Evolutionary conservation across 2,329 filamentous ascomycete genomes (phyloP).

Genomic region (Phoma sp.): DNA sequence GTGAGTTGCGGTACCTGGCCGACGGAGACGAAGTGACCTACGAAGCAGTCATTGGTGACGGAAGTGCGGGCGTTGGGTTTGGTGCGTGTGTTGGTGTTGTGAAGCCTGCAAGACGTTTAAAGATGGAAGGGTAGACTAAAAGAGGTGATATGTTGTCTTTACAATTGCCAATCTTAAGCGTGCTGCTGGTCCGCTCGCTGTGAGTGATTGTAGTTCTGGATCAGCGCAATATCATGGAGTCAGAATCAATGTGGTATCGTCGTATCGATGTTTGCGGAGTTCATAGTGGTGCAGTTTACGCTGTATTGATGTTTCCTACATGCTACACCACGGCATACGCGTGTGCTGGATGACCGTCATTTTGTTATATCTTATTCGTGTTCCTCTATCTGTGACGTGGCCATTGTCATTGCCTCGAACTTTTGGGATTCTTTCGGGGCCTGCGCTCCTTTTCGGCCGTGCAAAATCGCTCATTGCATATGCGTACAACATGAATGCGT

Average conservation of each 20-base stretch:
- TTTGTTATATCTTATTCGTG: not conserved
- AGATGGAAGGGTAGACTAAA: not conserved
- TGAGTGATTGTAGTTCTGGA: too few species aligned
- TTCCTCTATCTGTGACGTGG: not conserved
- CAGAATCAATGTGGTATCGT: too few species aligned
- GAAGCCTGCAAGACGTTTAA: conserved; percentile 29
- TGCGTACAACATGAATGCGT: not conserved
- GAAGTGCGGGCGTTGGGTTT: conserved; percentile 46
- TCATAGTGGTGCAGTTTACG: too few species aligned
- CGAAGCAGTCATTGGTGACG: conserved; percentile 45
- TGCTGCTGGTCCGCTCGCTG: too few species aligned
- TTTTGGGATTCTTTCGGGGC: not conserved
- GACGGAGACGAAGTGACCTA: conserved; percentile 52
- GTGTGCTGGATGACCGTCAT: not conserved
- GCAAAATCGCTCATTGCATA: not conserved
- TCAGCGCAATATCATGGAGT: too few species aligned
- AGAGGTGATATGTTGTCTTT: too few species aligned
- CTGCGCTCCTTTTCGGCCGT: not conserved
- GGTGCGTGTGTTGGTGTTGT: conserved; percentile 50
- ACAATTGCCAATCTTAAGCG: too few species aligned
- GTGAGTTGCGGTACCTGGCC: conserved; percentile 47
- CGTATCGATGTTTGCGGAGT: too few species aligned
- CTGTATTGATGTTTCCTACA: too few species aligned
- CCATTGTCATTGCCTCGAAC: not conserved
- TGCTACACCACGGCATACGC: too few species aligned